Percentiles rank a stretch among this genome's conserved stretches.
Conservation (phyloP, 108 stramenopile species). For the Skeletonema costatum region DNA sequence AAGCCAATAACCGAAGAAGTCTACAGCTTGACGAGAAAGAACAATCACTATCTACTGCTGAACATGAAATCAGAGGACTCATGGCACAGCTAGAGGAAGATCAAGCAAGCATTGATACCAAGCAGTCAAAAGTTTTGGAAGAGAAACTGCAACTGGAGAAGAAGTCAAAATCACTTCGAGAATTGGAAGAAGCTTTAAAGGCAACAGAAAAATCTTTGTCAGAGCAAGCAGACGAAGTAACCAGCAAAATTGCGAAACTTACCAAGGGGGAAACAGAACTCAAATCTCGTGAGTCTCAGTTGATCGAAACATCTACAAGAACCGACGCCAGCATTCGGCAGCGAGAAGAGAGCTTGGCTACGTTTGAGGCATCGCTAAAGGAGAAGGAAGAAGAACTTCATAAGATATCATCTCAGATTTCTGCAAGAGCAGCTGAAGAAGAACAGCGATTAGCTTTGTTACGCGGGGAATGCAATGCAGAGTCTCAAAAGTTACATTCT, state of each 20-base stretch:
- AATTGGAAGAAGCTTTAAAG: constrained; percentile 24
- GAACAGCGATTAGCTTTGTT: constrained; percentile 23
- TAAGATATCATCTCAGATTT: constrained; percentile 8
- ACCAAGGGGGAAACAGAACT: constrained; percentile 4
- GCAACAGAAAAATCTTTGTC: constrained; percentile 8
- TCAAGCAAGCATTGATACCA: constrained; percentile 10
- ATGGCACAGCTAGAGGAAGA: constrained; percentile 38
- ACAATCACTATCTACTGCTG: constrained; percentile 14
- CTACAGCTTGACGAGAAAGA: constrained; percentile 24
- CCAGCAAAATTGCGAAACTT: not conserved
- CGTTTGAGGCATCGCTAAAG: not conserved
- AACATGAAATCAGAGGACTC: constrained; percentile 30
- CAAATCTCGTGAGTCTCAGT: constrained; percentile 6
- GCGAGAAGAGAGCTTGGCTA: constrained; percentile 3
- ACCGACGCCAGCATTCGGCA: not conserved
- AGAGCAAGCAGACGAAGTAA: constrained; percentile 4
- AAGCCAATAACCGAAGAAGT: constrained; percentile 19
- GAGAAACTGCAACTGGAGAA: constrained; percentile 23
- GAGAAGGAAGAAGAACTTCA: constrained; percentile 13
- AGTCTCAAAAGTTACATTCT: constrained; percentile 15
- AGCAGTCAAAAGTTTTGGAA: constrained; percentile 16
- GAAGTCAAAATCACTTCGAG: constrained; percentile 9
- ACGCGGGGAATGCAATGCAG: constrained; percentile 16
- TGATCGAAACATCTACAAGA: not conserved
- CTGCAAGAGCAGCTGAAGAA: constrained; percentile 22